phyloP scores from a whole-genome alignment of 495 filamentous ascomycete species.

The Margaritispora aquatica region DNA sequence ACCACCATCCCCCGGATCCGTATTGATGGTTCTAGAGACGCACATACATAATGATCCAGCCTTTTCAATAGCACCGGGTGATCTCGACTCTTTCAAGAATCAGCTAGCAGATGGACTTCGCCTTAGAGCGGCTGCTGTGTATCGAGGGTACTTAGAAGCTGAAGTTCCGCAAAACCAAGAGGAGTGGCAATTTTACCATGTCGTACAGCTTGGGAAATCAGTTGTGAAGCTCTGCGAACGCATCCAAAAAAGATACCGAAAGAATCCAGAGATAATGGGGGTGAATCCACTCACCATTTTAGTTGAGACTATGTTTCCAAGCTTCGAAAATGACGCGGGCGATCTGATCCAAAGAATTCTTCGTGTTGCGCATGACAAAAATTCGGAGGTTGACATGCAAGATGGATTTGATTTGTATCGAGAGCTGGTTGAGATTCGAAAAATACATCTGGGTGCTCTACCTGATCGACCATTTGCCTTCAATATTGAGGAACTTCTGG shows the following conservation, averaged over 20 bases:
- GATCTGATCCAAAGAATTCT: slow-evolving; percentile 78
- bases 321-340: slow-evolving; percentile 80
- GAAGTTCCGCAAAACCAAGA: slow-evolving; percentile 68
- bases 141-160: slow-evolving; percentile 63
- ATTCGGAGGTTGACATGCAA: slow-evolving; percentile 73
- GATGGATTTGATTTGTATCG: slow-evolving; percentile 94
- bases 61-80: slow-evolving; percentile 63
- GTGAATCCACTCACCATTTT: slow-evolving; percentile 78
- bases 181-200: slow-evolving; percentile 78
- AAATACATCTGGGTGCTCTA: slow-evolving; percentile 66
- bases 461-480: slow-evolving; percentile 68
- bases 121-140: slow-evolving; percentile 65
- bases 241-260: slow-evolving; percentile 86
- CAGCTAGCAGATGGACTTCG: slow-evolving; percentile 68
- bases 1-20: slow-evolving; percentile 65
- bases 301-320: slow-evolving; percentile 76
- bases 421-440: slow-evolving; percentile 75
- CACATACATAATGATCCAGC: slow-evolving; percentile 75
- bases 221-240: slow-evolving; percentile 75
- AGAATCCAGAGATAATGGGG: slow-evolving; percentile 84
- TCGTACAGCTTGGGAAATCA: slow-evolving; percentile 80
- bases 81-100: slow-evolving; percentile 59
- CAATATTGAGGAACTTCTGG: slow-evolving; percentile 76
- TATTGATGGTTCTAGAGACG: slow-evolving; percentile 76
- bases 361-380: slow-evolving; percentile 55